These are phyloP conservation scores for Schwanniomyces etchellsii DNA, from an alignment of 1,139 yeast genomes.

Conservation along the genomic window DNA sequence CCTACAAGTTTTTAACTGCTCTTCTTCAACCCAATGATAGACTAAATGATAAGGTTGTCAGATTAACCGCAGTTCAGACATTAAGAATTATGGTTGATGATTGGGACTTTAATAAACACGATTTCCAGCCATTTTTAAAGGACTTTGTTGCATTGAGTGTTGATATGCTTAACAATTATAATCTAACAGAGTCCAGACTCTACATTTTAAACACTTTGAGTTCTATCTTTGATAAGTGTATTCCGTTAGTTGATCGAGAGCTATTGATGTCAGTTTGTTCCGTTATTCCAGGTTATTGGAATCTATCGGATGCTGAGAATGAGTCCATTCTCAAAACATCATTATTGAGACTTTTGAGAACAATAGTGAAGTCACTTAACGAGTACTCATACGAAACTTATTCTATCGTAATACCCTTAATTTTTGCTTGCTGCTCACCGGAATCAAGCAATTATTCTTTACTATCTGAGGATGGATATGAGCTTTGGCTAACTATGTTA, in stretches of 20 bases:
- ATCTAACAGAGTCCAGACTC: conserved; percentile 68
- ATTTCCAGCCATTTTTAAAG: conserved; percentile 61
- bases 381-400: conserved; percentile 55
- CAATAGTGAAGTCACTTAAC: conserved; percentile 61
- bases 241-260: conserved; percentile 50
- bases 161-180: conserved; percentile 40
- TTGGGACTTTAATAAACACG: conserved; percentile 73
- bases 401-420: conserved; percentile 60
- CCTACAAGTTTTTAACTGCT: conserved; percentile 50
- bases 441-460: conserved; percentile 54
- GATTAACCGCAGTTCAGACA: conserved; percentile 69
- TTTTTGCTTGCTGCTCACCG: conserved; percentile 58
- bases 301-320: conserved; percentile 39
- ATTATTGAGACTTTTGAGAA: conserved; percentile 61
- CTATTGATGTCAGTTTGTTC: conserved; percentile 50
- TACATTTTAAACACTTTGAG: conserved; percentile 64
- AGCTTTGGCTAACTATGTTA: conserved; percentile 70
- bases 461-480: conserved; percentile 82
- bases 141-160: conserved; percentile 47
- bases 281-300: conserved; percentile 75
- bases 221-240: conserved; percentile 58
- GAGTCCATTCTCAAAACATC: conserved; percentile 72
- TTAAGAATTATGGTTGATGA: conserved; percentile 69
- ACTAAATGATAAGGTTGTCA: conserved; percentile 68
- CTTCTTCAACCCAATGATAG: conserved; percentile 39